These are phyloP conservation scores for Paraphaeosphaeria minitans DNA, from an alignment of 2,329 filamentous ascomycete genomes.

Conservation along the genomic window DNA sequence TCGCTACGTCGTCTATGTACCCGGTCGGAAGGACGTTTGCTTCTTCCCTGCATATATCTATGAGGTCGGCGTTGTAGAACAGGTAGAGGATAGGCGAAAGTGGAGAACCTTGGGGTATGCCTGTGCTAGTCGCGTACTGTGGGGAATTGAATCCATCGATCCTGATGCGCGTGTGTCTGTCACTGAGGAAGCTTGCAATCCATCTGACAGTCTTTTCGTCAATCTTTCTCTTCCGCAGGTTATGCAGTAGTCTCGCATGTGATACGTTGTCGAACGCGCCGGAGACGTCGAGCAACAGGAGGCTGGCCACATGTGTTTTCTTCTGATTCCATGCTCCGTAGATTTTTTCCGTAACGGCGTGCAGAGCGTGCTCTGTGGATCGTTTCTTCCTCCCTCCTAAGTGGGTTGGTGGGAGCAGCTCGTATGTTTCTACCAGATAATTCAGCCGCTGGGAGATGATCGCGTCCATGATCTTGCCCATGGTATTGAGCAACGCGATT, in stretches of 20 bases:
- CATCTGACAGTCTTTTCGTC: no score
- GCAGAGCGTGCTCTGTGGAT: conserved; percentile 33
- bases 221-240: no score
- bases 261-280: not conserved
- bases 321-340: not conserved
- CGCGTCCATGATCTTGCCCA: conserved; percentile 36
- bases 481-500: conserved; percentile 31
- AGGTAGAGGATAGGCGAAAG: conserved; percentile 41
- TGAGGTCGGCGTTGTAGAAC: conserved; percentile 40
- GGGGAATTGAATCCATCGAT: conserved; percentile 32
- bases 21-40: conserved; percentile 19
- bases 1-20: conserved; percentile 31
- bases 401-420: conserved; percentile 29
- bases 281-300: not conserved
- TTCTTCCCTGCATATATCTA: conserved; percentile 25
- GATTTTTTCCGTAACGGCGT: conserved; percentile 31
- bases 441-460: conserved; percentile 26
- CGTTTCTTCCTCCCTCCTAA: conserved; percentile 32
- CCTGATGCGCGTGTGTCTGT: no score
- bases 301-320: not conserved
- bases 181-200: no score
- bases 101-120: conserved; percentile 37
- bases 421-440: conserved; percentile 20
- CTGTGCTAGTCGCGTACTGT: conserved; percentile 22
- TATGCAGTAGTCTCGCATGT: no score